Conservation (phyloP, 768 basidiomycete species). For the Tephrocybe sp. region DNA sequence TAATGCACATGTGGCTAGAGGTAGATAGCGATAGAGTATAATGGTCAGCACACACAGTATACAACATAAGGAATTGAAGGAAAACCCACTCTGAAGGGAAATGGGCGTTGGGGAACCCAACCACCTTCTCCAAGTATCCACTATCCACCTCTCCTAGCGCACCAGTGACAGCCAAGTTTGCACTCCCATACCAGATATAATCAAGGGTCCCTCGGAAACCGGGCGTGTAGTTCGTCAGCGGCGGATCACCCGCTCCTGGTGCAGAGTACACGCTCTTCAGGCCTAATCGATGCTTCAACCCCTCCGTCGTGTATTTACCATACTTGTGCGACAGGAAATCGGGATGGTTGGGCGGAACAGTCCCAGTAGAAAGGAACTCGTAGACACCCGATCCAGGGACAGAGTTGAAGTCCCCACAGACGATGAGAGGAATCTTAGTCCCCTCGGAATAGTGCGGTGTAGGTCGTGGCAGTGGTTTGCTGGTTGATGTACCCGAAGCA, state of each 20-base stretch:
- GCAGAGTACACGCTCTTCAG: constrained; percentile 83
- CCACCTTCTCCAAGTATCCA: constrained; percentile 81
- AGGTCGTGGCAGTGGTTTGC: constrained; percentile 35
- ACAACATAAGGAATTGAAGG: constrained; percentile 1
- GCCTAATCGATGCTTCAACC: constrained; percentile 73
- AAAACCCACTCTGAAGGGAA: constrained; percentile 92
- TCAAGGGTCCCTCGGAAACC: constrained; percentile 86
- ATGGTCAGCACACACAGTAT: constrained; percentile 6
- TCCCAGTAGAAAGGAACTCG: constrained; percentile 81
- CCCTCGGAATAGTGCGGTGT: constrained; percentile 79
- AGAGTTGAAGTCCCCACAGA: constrained; percentile 97
- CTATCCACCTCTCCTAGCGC: constrained; percentile 88
- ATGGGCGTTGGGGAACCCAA: constrained; percentile 95
- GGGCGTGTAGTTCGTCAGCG: constrained; percentile 88
- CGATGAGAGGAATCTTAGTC: constrained; percentile 83
- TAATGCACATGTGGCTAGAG: constrained; percentile 68
- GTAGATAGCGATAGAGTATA: background rate
- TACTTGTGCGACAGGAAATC: constrained; percentile 94
- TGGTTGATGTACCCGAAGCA: constrained; percentile 6
- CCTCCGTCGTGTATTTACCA: constrained; percentile 89
- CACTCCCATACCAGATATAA: constrained; percentile 88
- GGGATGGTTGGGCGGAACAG: constrained; percentile 67
- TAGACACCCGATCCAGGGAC: constrained; percentile 84
- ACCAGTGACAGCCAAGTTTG: constrained; percentile 71
- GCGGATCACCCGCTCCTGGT: constrained; percentile 41